Percentiles rank a stretch among this genome's conserved stretches.
Conservation (phyloP, 2,329 filamentous ascomycete species). For the Leptographium radiaticola region DNA sequence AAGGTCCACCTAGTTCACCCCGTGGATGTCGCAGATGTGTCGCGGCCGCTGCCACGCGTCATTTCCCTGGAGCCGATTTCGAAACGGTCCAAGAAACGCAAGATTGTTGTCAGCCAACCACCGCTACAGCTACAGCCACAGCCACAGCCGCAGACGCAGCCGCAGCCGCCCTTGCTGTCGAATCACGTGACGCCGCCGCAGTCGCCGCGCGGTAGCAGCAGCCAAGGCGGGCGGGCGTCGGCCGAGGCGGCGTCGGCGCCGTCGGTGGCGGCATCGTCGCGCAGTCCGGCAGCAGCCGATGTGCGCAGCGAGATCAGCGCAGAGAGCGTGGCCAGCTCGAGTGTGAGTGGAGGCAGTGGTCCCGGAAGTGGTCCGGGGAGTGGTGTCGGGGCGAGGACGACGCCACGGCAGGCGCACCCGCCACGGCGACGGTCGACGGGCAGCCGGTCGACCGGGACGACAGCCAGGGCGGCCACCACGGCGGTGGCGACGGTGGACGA, state of each 20-base stretch:
- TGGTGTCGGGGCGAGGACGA: neutral
- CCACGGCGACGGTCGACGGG: neutral
- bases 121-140: neutral
- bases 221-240: slow-evolving; percentile 12
- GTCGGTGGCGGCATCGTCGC: slow-evolving; percentile 8
- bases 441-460: neutral
- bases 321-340: slow-evolving; percentile 49
- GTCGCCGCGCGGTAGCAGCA: neutral
- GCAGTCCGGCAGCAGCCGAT: slow-evolving; percentile 36
- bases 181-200: neutral
- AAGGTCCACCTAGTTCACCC: slow-evolving; percentile 70
- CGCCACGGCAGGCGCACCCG: neutral
- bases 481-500: slow-evolving; percentile 33
- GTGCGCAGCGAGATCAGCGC: slow-evolving; percentile 56
- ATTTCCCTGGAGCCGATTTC: slow-evolving; percentile 82
- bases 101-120: slow-evolving; percentile 24
- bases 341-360: slow-evolving; percentile 18
- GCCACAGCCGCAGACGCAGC: slow-evolving; percentile 21
- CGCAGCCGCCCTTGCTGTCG: slow-evolving; percentile 21
- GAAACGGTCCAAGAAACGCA: slow-evolving; percentile 52
- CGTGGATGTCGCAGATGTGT: slow-evolving; percentile 69
- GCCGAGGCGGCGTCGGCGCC: slow-evolving; percentile 23
- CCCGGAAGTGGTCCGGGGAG: neutral
- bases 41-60: slow-evolving; percentile 62
- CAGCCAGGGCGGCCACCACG: neutral